Conservation (phyloP, 345 rosid genomes). For the Mercurialis annua region DNA sequence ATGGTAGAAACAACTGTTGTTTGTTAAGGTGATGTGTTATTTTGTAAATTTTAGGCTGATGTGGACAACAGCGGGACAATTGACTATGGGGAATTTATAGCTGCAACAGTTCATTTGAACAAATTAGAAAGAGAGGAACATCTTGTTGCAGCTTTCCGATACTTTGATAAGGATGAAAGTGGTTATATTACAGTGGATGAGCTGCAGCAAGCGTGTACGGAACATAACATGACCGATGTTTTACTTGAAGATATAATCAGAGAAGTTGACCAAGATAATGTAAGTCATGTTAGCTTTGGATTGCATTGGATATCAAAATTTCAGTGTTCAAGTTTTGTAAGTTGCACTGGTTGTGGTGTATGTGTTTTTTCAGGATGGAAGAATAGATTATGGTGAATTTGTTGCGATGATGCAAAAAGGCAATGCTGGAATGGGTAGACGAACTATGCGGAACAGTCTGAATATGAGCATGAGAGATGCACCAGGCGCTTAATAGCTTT, state of each 20-base stretch:
- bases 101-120: constrained; percentile 92
- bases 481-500: constrained; percentile 35
- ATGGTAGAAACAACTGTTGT: neutral
- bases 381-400: constrained; percentile 94
- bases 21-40: neutral
- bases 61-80: constrained; percentile 97
- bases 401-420: constrained; percentile 99
- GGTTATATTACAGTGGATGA: constrained; percentile 95
- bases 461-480: constrained; percentile 94
- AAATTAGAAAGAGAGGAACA: constrained; percentile 96
- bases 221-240: constrained; percentile 87
- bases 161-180: constrained; percentile 93
- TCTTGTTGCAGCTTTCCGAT: constrained; percentile 90
- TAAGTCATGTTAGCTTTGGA: constrained; percentile 34
- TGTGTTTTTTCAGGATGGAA: constrained; percentile 71
- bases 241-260: constrained; percentile 84
- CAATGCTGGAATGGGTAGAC: constrained; percentile 87
- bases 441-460: constrained; percentile 94
- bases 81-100: constrained; percentile 93
- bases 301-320: neutral
- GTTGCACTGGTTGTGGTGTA: neutral
- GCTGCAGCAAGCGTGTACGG: constrained; percentile 94
- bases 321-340: neutral
- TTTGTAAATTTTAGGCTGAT: constrained; percentile 65
- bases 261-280: constrained; percentile 98